Percentiles rank a stretch among this genome's conserved stretches.
phyloP scores from a whole-genome alignment of 495 filamentous ascomycete species.

The Bryoglossum gracile region DNA sequence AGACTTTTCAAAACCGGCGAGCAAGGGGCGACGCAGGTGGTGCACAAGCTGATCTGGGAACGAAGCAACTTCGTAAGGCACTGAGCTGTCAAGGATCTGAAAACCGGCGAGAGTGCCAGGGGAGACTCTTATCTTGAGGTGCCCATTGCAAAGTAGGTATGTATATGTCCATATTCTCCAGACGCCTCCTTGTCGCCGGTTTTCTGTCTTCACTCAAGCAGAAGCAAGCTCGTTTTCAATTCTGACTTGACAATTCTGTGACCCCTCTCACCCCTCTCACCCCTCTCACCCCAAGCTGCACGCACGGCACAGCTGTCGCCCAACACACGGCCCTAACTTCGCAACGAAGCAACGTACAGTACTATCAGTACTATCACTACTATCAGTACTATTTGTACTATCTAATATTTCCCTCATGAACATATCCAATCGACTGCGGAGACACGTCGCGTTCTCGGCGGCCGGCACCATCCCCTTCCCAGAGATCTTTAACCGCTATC shows the following conservation, averaged over 20 bases:
- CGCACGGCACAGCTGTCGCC: neutral
- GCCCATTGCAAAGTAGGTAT: no score
- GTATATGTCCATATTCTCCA: no score
- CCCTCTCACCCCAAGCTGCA: neutral
- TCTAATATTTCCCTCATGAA: neutral
- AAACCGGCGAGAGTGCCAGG: slow-evolving; percentile 1
- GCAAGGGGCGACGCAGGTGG: neutral
- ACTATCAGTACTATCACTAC: neutral
- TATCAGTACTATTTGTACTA: no score
- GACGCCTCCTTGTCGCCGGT: neutral
- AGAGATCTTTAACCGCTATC: neutral
- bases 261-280: neutral
- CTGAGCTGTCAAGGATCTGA: neutral
- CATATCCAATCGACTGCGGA: neutral
- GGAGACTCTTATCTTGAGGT: neutral
- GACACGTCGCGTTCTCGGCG: neutral
- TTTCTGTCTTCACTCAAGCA: neutral
- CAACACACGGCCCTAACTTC: neutral
- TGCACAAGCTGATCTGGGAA: no score
- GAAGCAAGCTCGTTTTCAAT: neutral
- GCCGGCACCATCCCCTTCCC: neutral
- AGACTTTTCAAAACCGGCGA: neutral
- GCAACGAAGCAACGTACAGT: neutral
- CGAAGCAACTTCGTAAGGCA: no score
- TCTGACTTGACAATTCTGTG: neutral